A percentile compares a stretch with the other conserved stretches of the same genome.
phyloP scores from a whole-genome alignment of 805 yeast genomes.

The Candida quercuum region DNA sequence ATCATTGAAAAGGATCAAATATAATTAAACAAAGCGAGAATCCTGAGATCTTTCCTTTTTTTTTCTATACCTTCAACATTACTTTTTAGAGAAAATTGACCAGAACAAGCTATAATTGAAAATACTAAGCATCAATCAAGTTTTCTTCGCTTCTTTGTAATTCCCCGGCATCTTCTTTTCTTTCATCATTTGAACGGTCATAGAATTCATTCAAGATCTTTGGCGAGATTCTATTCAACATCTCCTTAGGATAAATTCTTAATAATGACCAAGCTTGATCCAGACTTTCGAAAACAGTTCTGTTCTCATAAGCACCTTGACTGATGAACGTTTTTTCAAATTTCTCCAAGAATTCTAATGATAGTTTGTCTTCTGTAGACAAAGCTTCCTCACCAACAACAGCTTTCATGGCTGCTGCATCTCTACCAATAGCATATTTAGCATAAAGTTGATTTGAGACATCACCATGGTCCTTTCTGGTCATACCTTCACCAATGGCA shows the following conservation, averaged over 20 bases:
- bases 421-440: conserved; percentile 98
- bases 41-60: neutral
- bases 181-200: conserved; percentile 73
- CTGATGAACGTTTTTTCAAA: conserved; percentile 92
- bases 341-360: conserved; percentile 95
- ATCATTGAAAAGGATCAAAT: too few species aligned
- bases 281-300: conserved; percentile 90
- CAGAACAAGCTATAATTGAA: too few species aligned
- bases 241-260: conserved; percentile 98
- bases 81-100: too few species aligned
- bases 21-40: too few species aligned
- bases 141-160: conserved; percentile 27
- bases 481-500: conserved; percentile 99
- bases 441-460: conserved; percentile 98
- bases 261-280: conserved; percentile 98
- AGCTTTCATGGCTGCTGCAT: conserved; percentile 99
- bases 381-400: conserved; percentile 99
- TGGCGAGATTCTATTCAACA: conserved; percentile 97
- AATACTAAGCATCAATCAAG: conserved; percentile 35
- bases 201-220: conserved; percentile 93
- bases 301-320: conserved; percentile 96
- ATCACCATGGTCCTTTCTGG: conserved; percentile 99
- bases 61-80: neutral
- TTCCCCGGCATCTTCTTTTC: conserved; percentile 41
- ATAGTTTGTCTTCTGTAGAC: conserved; percentile 94